phyloP scores from a whole-genome alignment of 305 asterid species.

The Solanum hybrid region DNA sequence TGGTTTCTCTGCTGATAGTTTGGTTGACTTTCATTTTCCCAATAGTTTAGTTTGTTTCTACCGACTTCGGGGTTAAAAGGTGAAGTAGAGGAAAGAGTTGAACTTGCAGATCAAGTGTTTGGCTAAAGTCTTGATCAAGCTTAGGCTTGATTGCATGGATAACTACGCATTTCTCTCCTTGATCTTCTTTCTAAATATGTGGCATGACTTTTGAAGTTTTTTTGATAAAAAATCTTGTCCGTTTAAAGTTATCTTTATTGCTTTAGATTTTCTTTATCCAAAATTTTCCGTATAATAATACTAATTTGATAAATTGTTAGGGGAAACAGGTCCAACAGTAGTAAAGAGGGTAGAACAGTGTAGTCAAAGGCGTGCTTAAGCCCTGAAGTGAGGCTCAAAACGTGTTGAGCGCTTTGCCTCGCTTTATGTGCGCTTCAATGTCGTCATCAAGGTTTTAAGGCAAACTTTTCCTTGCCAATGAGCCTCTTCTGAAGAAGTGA shows the following conservation, averaged over 20 bases:
- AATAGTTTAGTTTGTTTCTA: not conserved
- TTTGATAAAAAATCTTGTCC: not conserved
- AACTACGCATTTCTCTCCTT: not conserved
- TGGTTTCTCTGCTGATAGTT: not conserved
- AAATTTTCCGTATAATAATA: not conserved
- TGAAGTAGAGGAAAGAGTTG: not conserved
- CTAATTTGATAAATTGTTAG: not conserved
- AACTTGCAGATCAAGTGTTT: not conserved
- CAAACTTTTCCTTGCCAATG: not conserved
- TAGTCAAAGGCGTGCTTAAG: not conserved
- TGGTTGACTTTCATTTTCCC: not conserved
- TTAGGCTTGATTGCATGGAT: not conserved
- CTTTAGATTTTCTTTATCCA: not conserved
- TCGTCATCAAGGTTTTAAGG: not conserved
- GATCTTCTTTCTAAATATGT: not conserved
- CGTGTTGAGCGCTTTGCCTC: not conserved
- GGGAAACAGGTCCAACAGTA: not conserved
- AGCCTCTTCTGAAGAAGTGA: not conserved
- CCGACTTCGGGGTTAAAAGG: not conserved
- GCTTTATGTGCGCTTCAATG: not conserved
- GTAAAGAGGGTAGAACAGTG: not conserved
- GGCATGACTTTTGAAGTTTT: not conserved
- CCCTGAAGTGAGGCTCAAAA: not conserved
- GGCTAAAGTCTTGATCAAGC: not conserved
- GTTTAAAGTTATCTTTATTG: not conserved